Evolutionary conservation across 345 rosid species (phyloP), one percentile per base, ranked within the genome.

Genomic region (Raphanus raphanistrum): DNA sequence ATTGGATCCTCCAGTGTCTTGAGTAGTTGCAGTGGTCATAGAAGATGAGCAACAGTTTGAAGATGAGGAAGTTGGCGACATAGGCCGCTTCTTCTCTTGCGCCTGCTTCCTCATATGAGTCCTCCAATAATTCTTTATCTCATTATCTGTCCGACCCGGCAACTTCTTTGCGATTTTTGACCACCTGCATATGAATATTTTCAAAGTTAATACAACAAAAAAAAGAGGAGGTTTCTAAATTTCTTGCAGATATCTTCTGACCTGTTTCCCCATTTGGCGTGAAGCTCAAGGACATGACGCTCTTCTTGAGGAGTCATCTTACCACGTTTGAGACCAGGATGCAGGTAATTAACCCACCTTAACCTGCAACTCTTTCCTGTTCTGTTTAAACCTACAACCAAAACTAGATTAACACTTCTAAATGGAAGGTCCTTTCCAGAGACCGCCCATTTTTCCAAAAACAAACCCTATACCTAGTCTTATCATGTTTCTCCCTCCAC

Each of bases 311-410:
- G 87, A 2, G 96, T 86, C 99, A 95, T 90, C 89, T 95, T 95
- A 33, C 98, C 97, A n/a, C 91, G 86, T 84, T 92, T 95, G 25
- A 95, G 98, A 57, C 93, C 97, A 74, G 99, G 99, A 72, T 95
- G 98, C 25, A 95, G 89, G 83, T 95, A 95, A 71, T 95, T 95
- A 87, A 92, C 98, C 99, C 99, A 95, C 26, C 99, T 88, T 63
- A 95, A 86, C 88, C 99, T 88, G 94, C 99, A 95, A 90, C 99
- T 92, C 81, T 95, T 95, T 50, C 99, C 99, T 54, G 98, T 91
- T 87, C 99, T 85, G 84, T 89, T 91, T 84, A 95, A 85, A 86
- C 98, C 99, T 95, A 90, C 91, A 92, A 84, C 86, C 66, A 91
- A 87, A 86, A 87, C 83, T 82, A 85, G 61, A 82, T 63, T 76